Base-by-base conservation (phyloP, 176 grass and related monocot species). In the Raddia guianensis region DNA sequence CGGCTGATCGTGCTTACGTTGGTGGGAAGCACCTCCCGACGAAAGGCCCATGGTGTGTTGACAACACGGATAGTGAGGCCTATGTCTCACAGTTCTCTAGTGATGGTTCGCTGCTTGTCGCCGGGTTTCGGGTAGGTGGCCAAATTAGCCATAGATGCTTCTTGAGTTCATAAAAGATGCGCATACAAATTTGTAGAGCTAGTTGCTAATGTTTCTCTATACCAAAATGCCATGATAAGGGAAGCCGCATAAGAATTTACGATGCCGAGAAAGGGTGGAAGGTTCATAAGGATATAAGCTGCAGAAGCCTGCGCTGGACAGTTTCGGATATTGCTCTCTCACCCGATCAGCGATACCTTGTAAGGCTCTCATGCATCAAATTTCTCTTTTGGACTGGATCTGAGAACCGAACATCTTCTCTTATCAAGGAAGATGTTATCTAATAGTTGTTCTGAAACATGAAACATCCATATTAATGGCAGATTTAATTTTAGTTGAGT, bases 241-340 rank as follows among this genome's bases (percentile, higher is more conserved):
- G 95, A 56, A 94, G 95, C 76, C 87, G 72, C 52, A 98, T 98
- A 80, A 90, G 66, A 75, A 47, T 98, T 74, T 98, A 93, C 7
- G 68, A 94, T 49, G 86, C 84, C 11, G 86, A 92, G 32, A 92
- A 76, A 8, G 73, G 78, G 12, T 98, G 90, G 92, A 91, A 92
- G 81, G 51, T 98, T 66, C 83, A 83, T 10, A 98, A 94, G 70
- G 88, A 98, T 34, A 94, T 98, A 68, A 92, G 86, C 78, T 93
- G 92, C 83, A 77, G 49, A 73, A 94, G 86, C 51, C 88, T 98
- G 81, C 70, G 50, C 70, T 94, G 95, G 92, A 98, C 95, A 4
- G 84, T 98, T 59, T 94, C 95, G 10, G 95, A 94, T 54, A 92
- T 93, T 50, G 80, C 92, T 80, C 92, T 94, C 59, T 98, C 92